Evolutionary conservation across 2,329 filamentous ascomycete species (phyloP).

Genomic region (Neophaeococcomyces aloes): DNA sequence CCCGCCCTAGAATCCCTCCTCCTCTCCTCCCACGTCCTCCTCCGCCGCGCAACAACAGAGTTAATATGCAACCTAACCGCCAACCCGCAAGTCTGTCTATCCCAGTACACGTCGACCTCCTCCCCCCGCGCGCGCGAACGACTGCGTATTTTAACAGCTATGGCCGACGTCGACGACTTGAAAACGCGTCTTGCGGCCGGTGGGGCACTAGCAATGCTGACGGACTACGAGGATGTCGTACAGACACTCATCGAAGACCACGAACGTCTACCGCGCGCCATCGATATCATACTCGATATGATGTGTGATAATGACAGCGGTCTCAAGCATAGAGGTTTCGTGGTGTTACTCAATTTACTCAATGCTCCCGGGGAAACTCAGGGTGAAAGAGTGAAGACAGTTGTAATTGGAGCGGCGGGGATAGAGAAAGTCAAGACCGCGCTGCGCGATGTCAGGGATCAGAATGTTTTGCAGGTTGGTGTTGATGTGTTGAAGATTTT

Average conservation of each 20-base stretch:
- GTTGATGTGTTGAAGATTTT: conserved; percentile 58
- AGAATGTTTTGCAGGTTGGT: conserved; percentile 59
- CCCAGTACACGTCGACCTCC: conserved; percentile 42
- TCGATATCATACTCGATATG: conserved; percentile 68
- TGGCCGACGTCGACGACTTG: conserved; percentile 74
- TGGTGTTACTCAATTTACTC: conserved; percentile 64
- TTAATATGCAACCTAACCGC: conserved; percentile 73
- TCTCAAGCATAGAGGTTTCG: conserved; percentile 56
- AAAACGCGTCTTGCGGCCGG: conserved; percentile 74
- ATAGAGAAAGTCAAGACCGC: conserved; percentile 59
- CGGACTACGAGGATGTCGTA: conserved; percentile 65
- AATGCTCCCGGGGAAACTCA: conserved; percentile 50
- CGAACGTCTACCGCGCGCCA: conserved; percentile 41
- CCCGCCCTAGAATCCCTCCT: conserved; percentile 64
- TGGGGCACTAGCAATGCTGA: conserved; percentile 76
- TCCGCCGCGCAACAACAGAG: conserved; percentile 77
- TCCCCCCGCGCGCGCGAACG: conserved; percentile 59
- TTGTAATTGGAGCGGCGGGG: conserved; percentile 52
- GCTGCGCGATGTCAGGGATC: conserved; percentile 56
- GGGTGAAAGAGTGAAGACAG: conserved; percentile 51
- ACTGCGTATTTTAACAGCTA: conserved; percentile 72
- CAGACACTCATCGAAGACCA: conserved; percentile 59
- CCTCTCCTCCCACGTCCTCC: conserved; percentile 59
- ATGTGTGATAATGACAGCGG: conserved; percentile 56
- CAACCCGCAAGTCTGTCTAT: conserved; percentile 34